Conservation (phyloP, 495 filamentous ascomycete species). For the Aspergillus kassunensis region DNA sequence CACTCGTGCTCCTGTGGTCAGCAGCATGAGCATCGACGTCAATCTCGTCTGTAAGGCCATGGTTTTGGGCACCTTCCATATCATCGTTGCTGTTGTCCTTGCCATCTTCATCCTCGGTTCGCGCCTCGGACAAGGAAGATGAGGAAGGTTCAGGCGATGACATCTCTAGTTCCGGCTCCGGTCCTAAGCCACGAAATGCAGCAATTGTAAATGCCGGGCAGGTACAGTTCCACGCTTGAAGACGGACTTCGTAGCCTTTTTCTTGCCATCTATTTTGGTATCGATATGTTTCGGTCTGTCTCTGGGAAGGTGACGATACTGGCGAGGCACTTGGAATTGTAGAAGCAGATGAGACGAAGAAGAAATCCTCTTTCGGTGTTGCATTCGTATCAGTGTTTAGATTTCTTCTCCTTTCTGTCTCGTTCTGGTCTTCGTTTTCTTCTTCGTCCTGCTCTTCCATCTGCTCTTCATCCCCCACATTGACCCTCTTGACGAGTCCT, state of each 20-base stretch:
- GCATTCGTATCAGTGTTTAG: no score
- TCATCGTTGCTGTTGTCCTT: not conserved
- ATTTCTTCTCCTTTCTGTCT: conserved; percentile 4
- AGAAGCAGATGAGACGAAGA: conserved; percentile 44
- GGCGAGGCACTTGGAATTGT: conserved; percentile 29
- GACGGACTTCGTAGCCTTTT: conserved; percentile 63
- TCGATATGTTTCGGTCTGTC: not conserved
- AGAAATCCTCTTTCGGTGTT: conserved; percentile 28
- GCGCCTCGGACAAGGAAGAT: not conserved
- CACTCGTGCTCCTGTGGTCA: not conserved
- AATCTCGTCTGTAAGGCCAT: not conserved
- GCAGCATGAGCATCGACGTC: not conserved
- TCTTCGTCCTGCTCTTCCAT: not conserved
- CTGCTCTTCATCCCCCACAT: not conserved
- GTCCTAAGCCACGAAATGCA: conserved; percentile 48
- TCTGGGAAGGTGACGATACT: not conserved
- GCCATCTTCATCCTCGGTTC: not conserved
- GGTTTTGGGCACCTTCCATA: not conserved
- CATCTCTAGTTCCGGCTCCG: not conserved
- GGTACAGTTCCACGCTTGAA: conserved; percentile 81
- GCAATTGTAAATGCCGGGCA: conserved; percentile 79
- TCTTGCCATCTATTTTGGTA: conserved; percentile 21
- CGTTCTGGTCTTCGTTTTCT: not conserved
- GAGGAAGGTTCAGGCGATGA: not conserved
- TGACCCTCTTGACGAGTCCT: conserved; percentile 48